phyloP scores from a whole-genome alignment of 108 stramenopile genomes.

The Craspedostauros australis region DNA sequence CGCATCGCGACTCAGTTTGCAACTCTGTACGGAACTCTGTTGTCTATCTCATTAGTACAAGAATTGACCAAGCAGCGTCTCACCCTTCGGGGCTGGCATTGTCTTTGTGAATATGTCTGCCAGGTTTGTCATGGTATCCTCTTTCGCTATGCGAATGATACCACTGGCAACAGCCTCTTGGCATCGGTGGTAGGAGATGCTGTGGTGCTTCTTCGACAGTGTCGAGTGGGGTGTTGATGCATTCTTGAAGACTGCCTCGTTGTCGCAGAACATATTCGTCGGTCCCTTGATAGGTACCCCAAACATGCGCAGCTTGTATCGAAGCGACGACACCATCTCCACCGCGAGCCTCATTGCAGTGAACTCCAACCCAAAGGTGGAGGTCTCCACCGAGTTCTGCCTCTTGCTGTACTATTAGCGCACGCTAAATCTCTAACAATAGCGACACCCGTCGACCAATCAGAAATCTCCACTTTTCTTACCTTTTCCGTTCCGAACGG shows the following conservation, averaged over 20 bases:
- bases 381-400: conserved; percentile 50
- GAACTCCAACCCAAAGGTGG: conserved; percentile 49
- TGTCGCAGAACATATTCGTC: conserved; percentile 34
- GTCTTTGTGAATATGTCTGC: conserved; percentile 42
- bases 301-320: conserved; percentile 51
- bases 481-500: too few relatives aligned
- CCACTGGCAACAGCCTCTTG: conserved; percentile 35
- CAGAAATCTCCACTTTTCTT: too few relatives aligned
- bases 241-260: conserved; percentile 31
- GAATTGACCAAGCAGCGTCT: too few relatives aligned
- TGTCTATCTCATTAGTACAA: too few relatives aligned
- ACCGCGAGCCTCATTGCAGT: conserved; percentile 24
- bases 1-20: too few relatives aligned
- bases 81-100: conserved; percentile 3
- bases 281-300: conserved; percentile 41
- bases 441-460: too few relatives aligned
- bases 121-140: conserved; percentile 25
- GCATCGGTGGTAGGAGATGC: conserved; percentile 29
- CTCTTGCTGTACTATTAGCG: conserved; percentile 41
- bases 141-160: conserved; percentile 16
- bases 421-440: too few relatives aligned
- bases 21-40: too few relatives aligned
- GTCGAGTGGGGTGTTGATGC: conserved; percentile 24
- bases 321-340: conserved; percentile 13
- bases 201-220: conserved; percentile 31